Base-by-base conservation (phyloP, 106 monocot species). In the Dendrobium nobile region DNA sequence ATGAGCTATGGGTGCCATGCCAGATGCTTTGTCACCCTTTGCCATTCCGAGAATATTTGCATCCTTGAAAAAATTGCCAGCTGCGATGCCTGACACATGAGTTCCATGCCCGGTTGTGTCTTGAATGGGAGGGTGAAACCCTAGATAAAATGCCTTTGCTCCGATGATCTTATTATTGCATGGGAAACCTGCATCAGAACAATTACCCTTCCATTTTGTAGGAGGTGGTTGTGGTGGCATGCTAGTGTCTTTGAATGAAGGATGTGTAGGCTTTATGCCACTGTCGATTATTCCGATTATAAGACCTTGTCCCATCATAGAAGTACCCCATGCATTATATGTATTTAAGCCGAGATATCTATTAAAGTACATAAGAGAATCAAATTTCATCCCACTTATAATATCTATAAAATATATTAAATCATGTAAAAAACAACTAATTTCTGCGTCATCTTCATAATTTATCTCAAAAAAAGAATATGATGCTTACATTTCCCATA, bases 151-250 rank as follows among this genome's bases (percentile, higher is more conserved):
- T 1, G 22, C 55, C 70, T 10, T 64, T 20, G 44, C 78, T n/a
- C 78, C 85, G 15, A 81, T 78, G 44, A 81, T 65, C 74, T 81
- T 85, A 56, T 81, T 81, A 70, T 81, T 81, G 77, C 85, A 83
- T 0, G 5, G 0, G 24, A 31, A 54, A 7, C 7, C 31, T 7
- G 59, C 33, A 56, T 43, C 55, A 2, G 67, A n/a, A 26, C 86
- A 82, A 10, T 13, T 33, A 1, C 82, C 75, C 54, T 74, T 78
- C 82, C 82, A 86, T 42, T 73, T 73, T 16, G 58, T 8, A 58
- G 58, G 20, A 2, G 56, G 37, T 45, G 13, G 77, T 28, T 75
- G 65, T 16, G 78, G 82, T 10, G 37, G 79, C 74, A 86, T 79
- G 16, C 41, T 64, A 7, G 33, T 7, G 37, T 77, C 80, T 3